A percentile compares a stretch with the other conserved stretches of the same genome.
Evolutionary conservation across 2,329 filamentous ascomycete species (phyloP).

Genomic region (Thelonectria rubi): DNA sequence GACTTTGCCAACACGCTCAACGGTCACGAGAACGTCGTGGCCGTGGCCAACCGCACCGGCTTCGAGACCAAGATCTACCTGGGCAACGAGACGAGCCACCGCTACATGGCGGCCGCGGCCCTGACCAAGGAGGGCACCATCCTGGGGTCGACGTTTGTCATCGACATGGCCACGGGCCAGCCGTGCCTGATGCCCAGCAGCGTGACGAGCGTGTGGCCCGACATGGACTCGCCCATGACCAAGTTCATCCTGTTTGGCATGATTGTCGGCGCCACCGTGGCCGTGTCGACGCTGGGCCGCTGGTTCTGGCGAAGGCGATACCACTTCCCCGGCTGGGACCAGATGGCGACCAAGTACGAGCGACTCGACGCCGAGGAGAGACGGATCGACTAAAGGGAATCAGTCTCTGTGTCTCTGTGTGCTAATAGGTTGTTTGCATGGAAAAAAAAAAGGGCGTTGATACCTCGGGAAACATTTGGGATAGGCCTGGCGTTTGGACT

Average conservation of each 20-base stretch:
- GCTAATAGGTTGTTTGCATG: not conserved
- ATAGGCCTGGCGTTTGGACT: not conserved
- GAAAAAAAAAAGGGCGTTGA: constrained; percentile 21
- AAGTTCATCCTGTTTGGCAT: constrained; percentile 20
- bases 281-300: constrained; percentile 18
- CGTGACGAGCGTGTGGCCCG: constrained; percentile 33
- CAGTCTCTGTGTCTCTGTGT: not conserved
- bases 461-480: constrained; percentile 10
- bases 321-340: constrained; percentile 18
- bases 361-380: constrained; percentile 27
- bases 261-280: not conserved
- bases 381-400: constrained; percentile 26
- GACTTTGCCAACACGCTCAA: constrained; percentile 34
- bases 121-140: constrained; percentile 36
- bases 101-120: constrained; percentile 41
- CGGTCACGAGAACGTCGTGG: constrained; percentile 37
- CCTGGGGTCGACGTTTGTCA: constrained; percentile 41
- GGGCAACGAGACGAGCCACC: constrained; percentile 22
- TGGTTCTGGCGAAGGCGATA: constrained; percentile 24
- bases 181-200: constrained; percentile 36
- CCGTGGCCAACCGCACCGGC: constrained; percentile 38
- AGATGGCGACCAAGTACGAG: constrained; percentile 23
- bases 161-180: constrained; percentile 40
- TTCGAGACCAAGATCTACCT: constrained; percentile 42
- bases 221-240: constrained; percentile 6